Evolutionary conservation across 768 basidiomycete genomes (phyloP).

Genomic region (Butyriboletus loyo): DNA sequence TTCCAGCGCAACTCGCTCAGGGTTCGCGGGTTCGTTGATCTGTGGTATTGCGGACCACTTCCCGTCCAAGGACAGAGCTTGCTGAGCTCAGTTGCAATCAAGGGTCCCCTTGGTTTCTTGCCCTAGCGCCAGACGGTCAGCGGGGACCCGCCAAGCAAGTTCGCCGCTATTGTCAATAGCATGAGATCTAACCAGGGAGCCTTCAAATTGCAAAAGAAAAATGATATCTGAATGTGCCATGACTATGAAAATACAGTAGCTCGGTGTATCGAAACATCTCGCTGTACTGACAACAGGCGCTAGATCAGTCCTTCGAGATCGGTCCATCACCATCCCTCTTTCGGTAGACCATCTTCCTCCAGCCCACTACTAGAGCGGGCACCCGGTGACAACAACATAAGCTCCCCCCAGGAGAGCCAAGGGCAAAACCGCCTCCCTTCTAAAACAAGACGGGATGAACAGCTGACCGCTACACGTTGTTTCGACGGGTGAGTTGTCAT

Average conservation of each 20-base stretch:
- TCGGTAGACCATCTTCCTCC: conserved; percentile 26
- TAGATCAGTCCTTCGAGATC: conserved; percentile 29
- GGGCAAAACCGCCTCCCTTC: conserved; percentile 4
- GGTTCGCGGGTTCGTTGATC: conserved; percentile 14
- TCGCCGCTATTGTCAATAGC: not conserved
- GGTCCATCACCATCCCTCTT: conserved; percentile 24
- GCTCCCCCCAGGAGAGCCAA: conserved; percentile 24
- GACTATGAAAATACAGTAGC: conserved; percentile 24
- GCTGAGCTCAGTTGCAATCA: conserved; percentile 16
- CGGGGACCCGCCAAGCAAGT: conserved; percentile 4
- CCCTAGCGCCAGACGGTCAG: conserved; percentile 17
- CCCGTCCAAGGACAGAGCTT: not conserved
- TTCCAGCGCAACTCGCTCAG: conserved; percentile 12
- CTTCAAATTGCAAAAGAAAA: conserved; percentile 15
- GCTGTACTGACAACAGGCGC: conserved; percentile 17
- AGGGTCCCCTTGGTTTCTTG: conserved; percentile 8
- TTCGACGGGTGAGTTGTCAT: conserved; percentile 18
- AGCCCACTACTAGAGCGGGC: conserved; percentile 32
- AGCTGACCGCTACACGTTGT: conserved; percentile 11
- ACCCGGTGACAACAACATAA: conserved; percentile 24
- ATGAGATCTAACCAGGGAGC: not conserved
- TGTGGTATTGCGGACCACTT: conserved; percentile 4
- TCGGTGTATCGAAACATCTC: conserved; percentile 20
- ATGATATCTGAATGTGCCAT: conserved; percentile 13
- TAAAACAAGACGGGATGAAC: conserved; percentile 8